Evolutionary conservation across 2,329 filamentous ascomycete species (phyloP).

Genomic region (Colletotrichum shisoi): DNA sequence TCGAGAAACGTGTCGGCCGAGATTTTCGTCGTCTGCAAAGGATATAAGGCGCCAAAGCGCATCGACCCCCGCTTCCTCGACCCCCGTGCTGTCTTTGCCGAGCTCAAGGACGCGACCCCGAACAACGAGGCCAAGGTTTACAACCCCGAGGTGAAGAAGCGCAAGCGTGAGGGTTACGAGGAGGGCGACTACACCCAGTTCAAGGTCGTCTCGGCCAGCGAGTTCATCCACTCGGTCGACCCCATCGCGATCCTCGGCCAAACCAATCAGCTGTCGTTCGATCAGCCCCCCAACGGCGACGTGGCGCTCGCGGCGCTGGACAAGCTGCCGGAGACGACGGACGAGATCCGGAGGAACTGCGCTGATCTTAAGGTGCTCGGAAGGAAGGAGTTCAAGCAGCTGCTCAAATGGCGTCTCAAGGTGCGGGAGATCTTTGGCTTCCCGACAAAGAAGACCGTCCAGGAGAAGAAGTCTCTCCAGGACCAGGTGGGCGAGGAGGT

Average conservation of each 20-base stretch:
- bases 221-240: constrained; percentile 93
- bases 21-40: constrained; percentile 96
- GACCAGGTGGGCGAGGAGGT: constrained; percentile 71
- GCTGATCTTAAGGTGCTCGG: constrained; percentile 88
- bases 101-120: constrained; percentile 81
- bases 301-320: constrained; percentile 86
- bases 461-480: constrained; percentile 42
- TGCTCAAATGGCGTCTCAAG: constrained; percentile 88
- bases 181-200: constrained; percentile 93
- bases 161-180: constrained; percentile 96
- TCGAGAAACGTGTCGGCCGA: constrained; percentile 96
- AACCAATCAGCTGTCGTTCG: constrained; percentile 84
- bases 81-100: constrained; percentile 87
- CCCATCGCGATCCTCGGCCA: constrained; percentile 90
- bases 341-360: constrained; percentile 81
- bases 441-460: constrained; percentile 71
- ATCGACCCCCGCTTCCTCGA: constrained; percentile 94
- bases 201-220: constrained; percentile 86
- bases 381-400: constrained; percentile 89
- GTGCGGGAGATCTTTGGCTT: constrained; percentile 92
- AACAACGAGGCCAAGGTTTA: constrained; percentile 99
- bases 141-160: constrained; percentile 96
- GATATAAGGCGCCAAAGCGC: constrained; percentile 92
- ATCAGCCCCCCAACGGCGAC: constrained; percentile 80
- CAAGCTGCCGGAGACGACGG: constrained; percentile 84